phyloP scores from a whole-genome alignment of 192 early-diverging fungal species.

The Kickxella alabastrina region DNA sequence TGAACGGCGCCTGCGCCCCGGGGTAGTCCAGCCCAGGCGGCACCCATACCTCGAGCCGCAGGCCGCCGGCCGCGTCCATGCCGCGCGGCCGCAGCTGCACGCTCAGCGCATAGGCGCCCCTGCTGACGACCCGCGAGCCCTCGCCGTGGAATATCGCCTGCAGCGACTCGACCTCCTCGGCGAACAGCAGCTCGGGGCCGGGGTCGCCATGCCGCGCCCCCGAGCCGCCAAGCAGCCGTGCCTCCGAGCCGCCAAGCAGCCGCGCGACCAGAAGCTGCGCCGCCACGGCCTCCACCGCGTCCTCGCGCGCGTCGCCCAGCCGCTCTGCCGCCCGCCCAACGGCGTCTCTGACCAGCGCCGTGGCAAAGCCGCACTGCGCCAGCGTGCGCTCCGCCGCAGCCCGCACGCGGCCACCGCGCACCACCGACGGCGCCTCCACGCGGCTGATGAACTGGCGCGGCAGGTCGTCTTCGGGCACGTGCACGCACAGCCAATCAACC shows the following conservation, averaged over 20 bases:
- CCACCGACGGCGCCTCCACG: conserved; percentile 13
- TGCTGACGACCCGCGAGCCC: background rate
- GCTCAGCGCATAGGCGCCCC: conserved; percentile 4
- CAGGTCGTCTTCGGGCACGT: conserved; percentile 85
- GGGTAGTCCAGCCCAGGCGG: conserved; percentile 63
- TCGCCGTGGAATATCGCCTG: conserved; percentile 32
- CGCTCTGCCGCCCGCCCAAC: background rate
- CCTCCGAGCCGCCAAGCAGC: background rate
- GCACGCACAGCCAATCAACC: conserved; percentile 82
- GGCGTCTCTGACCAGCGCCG: background rate
- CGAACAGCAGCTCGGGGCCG: too few species aligned
- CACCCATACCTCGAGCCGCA: conserved; percentile 62
- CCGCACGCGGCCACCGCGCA: background rate
- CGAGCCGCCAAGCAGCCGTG: background rate
- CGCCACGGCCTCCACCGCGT: conserved; percentile 10
- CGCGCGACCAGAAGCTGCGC: conserved; percentile 1
- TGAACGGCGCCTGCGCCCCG: conserved; percentile 51
- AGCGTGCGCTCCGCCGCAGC: conserved; percentile 17
- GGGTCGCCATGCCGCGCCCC: background rate
- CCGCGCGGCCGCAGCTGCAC: conserved; percentile 11
- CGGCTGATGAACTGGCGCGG: conserved; percentile 30
- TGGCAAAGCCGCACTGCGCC: conserved; percentile 27
- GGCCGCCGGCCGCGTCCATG: conserved; percentile 12
- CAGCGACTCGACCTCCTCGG: conserved; percentile 25
- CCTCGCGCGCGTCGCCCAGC: conserved; percentile 2